phyloP scores from a whole-genome alignment of 306 rosid genomes.

The Crotalaria pallida region DNA sequence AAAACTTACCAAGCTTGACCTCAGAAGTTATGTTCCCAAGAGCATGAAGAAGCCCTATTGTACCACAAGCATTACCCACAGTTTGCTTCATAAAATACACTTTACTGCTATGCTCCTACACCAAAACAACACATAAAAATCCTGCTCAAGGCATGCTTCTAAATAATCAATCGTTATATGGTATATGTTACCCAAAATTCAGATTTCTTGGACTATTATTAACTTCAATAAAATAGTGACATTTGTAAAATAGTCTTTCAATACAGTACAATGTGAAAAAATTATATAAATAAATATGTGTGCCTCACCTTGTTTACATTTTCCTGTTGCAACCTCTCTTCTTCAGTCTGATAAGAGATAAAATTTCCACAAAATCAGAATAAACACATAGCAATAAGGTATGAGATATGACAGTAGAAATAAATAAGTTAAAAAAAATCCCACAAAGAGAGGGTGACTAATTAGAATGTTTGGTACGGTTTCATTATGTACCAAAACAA shows the following conservation, averaged over 20 bases:
- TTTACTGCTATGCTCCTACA: constrained; percentile 51
- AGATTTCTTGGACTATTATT: not conserved
- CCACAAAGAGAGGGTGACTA: not conserved
- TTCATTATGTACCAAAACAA: no score
- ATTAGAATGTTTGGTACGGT: no score
- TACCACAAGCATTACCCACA: constrained; percentile 95
- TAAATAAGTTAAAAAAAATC: not conserved
- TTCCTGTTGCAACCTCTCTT: constrained; percentile 71
- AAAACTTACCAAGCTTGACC: constrained; percentile 65
- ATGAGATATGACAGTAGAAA: not conserved
- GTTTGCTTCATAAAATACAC: constrained; percentile 92
- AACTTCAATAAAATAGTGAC: not conserved
- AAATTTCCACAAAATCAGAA: constrained; percentile 20
- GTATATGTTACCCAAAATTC: not conserved
- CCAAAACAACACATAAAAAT: constrained; percentile 10
- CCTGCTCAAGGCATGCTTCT: not conserved
- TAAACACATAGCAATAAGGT: not conserved
- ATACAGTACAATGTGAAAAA: not conserved
- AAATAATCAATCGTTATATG: not conserved
- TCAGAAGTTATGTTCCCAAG: constrained; percentile 77
- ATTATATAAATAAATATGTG: not conserved
- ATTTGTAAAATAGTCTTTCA: not conserved
- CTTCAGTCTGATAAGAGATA: constrained; percentile 59
- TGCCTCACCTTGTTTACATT: constrained; percentile 50
- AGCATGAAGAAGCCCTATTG: constrained; percentile 95